Evolutionary conservation across 2,329 filamentous ascomycete species (phyloP), one percentile per base, ranked within the genome.

Genomic region (Myriosclerotinia duriaeana): DNA sequence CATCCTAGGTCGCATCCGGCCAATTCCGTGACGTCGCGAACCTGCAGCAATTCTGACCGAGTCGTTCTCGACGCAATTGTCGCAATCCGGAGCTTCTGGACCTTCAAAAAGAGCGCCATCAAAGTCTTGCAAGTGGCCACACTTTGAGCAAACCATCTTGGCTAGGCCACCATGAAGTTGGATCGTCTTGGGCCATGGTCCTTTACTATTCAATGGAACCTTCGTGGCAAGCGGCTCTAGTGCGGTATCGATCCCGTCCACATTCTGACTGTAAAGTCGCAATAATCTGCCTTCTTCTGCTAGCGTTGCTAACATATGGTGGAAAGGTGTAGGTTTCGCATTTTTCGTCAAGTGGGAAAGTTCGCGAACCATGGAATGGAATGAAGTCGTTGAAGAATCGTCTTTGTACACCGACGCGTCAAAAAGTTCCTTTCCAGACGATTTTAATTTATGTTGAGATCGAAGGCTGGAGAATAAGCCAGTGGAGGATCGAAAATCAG

Each of bases 61-160:
- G 75, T 99, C 94, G 67, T 87, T 86, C 69, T 85, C 86, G 63
- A 87, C 84, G 77, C 95, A 99, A 58, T 85, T 83, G 14, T 81
- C 80, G 78, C 95, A 99, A 12, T 89, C 83, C 36, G 95, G 95
- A 5, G 95, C 87, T 69, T 92, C 87, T 7, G 93, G 90, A 2
- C 94, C 92, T 65, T 91, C 85, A 77, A 99, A 99, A 53, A 96
- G 81, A 9, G 87, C 85, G 11, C 88, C 84, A 70, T 97, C 83
- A 73, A 99, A 93, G 62, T 89, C 84, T 54, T 86, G 85, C 11
- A 97, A 83, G 67, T 90, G 83, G 71, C 87, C 86, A 78, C 95
- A 99, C 78, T 98, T 98, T 54, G 92, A 92, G 79, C 95, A 99
- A 20, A 96, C 90, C 94, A 98, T 98, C 77, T 97, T 95, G 74